These are phyloP conservation scores for Trametes elegans DNA, from an alignment of 768 basidiomycete species.

Conservation along the genomic window DNA sequence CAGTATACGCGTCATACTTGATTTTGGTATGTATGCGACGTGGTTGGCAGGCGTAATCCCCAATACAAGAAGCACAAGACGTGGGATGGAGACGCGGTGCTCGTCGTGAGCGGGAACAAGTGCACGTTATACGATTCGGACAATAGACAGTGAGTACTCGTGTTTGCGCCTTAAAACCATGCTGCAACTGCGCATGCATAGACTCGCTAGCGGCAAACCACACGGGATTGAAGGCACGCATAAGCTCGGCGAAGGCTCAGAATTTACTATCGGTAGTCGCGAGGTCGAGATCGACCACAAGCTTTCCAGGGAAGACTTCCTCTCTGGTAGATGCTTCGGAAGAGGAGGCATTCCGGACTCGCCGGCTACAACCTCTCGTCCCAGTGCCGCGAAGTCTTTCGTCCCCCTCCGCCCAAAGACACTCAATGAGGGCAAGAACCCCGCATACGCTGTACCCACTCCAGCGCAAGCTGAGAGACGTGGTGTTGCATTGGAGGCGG, in stretches of 20 bases:
- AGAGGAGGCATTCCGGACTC: conserved; percentile 23
- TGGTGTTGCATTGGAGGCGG: conserved; percentile 40
- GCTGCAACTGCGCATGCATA: conserved; percentile 25
- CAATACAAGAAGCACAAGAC: conserved; percentile 85
- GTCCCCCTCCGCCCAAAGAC: conserved; percentile 29
- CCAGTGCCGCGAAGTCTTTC: conserved; percentile 33
- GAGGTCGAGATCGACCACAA: conserved; percentile 65
- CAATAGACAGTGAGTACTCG: conserved; percentile 50
- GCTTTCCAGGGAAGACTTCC: conserved; percentile 52
- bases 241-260: conserved; percentile 36
- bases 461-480: conserved; percentile 27
- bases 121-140: conserved; percentile 60
- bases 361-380: conserved; percentile 25
- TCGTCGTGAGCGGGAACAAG: conserved; percentile 44
- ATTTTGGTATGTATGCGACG: not conserved
- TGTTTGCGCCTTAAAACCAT: not conserved
- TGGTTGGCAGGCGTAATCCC: conserved; percentile 51
- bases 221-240: conserved; percentile 35
- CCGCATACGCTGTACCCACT: conserved; percentile 22
- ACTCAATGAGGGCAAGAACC: conserved; percentile 29
- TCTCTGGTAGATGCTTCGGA: conserved; percentile 67
- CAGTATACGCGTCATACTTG: not conserved
- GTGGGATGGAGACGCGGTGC: conserved; percentile 83
- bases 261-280: conserved; percentile 47
- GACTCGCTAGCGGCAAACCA: conserved; percentile 52